Evolutionary conservation across 1,139 yeast species (phyloP).

Genomic region (Starmera stellimalicola): DNA sequence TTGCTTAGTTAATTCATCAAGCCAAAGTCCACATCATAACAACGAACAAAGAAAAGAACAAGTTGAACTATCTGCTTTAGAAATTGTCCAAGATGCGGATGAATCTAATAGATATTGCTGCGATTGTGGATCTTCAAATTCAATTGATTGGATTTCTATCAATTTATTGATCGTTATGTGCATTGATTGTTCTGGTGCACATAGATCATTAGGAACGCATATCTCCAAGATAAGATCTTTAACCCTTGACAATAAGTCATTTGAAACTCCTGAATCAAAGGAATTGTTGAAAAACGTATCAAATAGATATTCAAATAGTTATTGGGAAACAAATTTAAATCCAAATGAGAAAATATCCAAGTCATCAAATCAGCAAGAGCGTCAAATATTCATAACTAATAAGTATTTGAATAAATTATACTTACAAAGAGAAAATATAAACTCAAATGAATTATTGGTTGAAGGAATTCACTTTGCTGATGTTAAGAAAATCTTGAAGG

Average conservation of each 20-base stretch:
- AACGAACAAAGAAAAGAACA: not conserved
- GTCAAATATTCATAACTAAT: constrained; percentile 36
- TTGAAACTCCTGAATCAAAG: constrained; percentile 53
- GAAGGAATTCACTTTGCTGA: constrained; percentile 44
- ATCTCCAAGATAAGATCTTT: constrained; percentile 72
- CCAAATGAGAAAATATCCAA: constrained; percentile 25
- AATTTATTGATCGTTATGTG: constrained; percentile 69
- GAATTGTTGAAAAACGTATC: constrained; percentile 52
- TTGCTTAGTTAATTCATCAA: not conserved
- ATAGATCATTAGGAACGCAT: constrained; percentile 66
- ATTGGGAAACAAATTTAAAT: constrained; percentile 42
- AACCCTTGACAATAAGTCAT: constrained; percentile 50
- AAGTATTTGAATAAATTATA: constrained; percentile 41
- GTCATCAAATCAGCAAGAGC: constrained; percentile 22
- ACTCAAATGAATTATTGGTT: constrained; percentile 22
- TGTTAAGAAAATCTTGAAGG: constrained; percentile 34
- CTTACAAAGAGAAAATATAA: constrained; percentile 16
- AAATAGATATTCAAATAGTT: constrained; percentile 51
- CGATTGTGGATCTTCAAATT: constrained; percentile 60
- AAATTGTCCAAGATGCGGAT: constrained; percentile 38
- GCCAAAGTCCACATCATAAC: no score
- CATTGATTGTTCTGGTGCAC: constrained; percentile 71
- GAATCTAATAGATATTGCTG: constrained; percentile 61
- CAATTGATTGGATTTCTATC: constrained; percentile 85
- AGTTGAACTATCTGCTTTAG: constrained; percentile 18